These are phyloP conservation scores for Symbiodinium pilosum DNA, from an alignment of 73 alveolate genomes.

Conservation along the genomic window DNA sequence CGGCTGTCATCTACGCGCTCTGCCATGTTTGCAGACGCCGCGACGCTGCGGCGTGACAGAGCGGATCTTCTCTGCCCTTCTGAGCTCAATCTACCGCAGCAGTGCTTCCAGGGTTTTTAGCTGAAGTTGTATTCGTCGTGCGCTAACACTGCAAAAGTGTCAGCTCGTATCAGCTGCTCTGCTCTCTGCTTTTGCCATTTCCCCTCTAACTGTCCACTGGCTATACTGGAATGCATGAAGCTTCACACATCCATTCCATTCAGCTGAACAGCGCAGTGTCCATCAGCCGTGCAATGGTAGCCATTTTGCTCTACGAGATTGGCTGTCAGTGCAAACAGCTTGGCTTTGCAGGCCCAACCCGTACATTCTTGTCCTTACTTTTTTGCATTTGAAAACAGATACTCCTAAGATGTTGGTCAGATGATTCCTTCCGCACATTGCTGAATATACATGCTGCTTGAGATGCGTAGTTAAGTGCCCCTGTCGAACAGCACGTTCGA, in stretches of 20 bases:
- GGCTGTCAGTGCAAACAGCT: slow-evolving; percentile 18
- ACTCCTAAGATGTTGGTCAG: background rate
- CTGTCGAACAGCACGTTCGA: slow-evolving; percentile 11
- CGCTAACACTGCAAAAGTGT: no score
- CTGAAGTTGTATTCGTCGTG: no score
- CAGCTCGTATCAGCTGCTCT: no score
- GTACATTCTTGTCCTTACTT: background rate
- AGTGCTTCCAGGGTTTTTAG: no score
- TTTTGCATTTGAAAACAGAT: background rate
- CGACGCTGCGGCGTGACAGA: background rate
- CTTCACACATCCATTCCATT: no score
- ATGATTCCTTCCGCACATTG: background rate
- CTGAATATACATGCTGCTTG: background rate
- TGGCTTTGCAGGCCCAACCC: slow-evolving; percentile 16
- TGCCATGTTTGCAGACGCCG: background rate
- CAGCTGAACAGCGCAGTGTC: no score
- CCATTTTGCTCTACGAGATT: background rate
- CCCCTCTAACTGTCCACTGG: no score
- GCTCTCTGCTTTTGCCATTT: no score
- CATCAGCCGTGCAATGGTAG: no score
- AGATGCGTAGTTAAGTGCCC: background rate
- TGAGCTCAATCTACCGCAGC: background rate
- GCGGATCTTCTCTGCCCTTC: background rate
- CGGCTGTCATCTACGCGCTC: background rate
- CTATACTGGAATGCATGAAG: no score